Percentiles rank a stretch among this genome's conserved stretches.
These are phyloP conservation scores for Cladosporium sp. DNA, from an alignment of 2,329 filamentous ascomycete species.

Conservation along the genomic window DNA sequence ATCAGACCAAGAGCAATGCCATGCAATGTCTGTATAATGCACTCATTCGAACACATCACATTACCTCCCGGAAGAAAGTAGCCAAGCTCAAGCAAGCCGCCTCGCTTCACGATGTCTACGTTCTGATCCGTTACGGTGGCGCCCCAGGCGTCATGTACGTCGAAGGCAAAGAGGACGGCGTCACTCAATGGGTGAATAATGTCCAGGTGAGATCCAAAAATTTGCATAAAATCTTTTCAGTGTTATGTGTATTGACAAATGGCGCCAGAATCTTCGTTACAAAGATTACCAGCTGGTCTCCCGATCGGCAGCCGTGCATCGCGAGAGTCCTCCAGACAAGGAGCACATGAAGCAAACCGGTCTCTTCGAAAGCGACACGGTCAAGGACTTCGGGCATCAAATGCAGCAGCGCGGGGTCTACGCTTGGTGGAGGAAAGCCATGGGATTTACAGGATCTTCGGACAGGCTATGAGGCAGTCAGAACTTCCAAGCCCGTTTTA, in stretches of 20 bases:
- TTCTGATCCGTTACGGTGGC: slow-evolving; percentile 61
- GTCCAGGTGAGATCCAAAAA: slow-evolving; percentile 44
- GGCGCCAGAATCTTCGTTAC: slow-evolving; percentile 50
- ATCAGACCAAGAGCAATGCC: not conserved
- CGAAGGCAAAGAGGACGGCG: slow-evolving; percentile 52
- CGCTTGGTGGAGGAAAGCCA: slow-evolving; percentile 62
- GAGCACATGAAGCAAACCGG: slow-evolving; percentile 22
- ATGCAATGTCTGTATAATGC: slow-evolving; percentile 38
- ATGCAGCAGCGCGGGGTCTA: slow-evolving; percentile 57
- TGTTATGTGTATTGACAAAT: not conserved
- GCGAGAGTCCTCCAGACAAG: slow-evolving; percentile 12
- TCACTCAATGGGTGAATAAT: slow-evolving; percentile 57
- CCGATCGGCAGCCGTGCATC: slow-evolving; percentile 41
- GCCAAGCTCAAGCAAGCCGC: slow-evolving; percentile 58
- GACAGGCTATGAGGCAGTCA: not conserved
- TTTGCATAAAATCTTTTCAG: not conserved
- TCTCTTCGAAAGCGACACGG: slow-evolving; percentile 53
- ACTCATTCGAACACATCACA: slow-evolving; percentile 72
- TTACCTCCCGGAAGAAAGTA: slow-evolving; percentile 72
- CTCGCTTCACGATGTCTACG: slow-evolving; percentile 53
- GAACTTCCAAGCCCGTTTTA: too few relatives aligned
- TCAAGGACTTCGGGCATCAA: slow-evolving; percentile 56
- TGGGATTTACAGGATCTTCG: slow-evolving; percentile 46
- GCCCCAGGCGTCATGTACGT: slow-evolving; percentile 75
- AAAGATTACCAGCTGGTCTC: slow-evolving; percentile 64